Percentiles rank a stretch among this genome's conserved stretches.
phyloP scores from a whole-genome alignment of 192 early-diverging fungal genomes.

The Linnemannia schmuckeri region DNA sequence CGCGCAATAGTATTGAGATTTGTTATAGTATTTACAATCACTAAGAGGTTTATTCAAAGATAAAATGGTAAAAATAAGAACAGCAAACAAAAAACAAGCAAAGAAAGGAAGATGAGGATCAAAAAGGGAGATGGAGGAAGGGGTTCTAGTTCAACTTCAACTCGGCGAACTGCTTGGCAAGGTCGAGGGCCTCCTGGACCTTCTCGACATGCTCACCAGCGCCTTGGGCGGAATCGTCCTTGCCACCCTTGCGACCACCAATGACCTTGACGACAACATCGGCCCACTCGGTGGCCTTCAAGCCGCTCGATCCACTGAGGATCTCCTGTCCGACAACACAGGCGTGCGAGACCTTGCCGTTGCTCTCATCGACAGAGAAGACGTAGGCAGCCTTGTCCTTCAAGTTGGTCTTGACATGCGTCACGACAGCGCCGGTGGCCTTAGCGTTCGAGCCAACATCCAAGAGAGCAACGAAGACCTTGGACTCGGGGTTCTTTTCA shows the following conservation, averaged over 20 bases:
- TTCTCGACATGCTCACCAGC: constrained; percentile 76
- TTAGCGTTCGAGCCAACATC: constrained; percentile 86
- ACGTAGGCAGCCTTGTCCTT: constrained; percentile 91
- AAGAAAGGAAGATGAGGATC: neutral
- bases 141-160: constrained; percentile 61
- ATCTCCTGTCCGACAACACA: constrained; percentile 87
- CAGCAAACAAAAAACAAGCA: neutral
- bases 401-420: constrained; percentile 79
- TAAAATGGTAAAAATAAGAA: neutral
- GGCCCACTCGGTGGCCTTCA: constrained; percentile 96
- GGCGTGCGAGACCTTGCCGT: constrained; percentile 81
- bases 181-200: constrained; percentile 80
- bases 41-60: neutral
- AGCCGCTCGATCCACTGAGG: constrained; percentile 70
- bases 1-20: too few relatives aligned
- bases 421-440: constrained; percentile 85
- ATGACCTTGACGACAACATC: constrained; percentile 83
- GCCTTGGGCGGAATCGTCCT: constrained; percentile 94
- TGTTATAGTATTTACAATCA: neutral
- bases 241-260: constrained; percentile 95
- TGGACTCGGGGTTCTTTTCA: constrained; percentile 38
- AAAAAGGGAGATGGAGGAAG: neutral
- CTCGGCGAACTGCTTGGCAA: constrained; percentile 83
- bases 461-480: constrained; percentile 79
- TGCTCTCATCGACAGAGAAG: constrained; percentile 78